Evolutionary conservation across 1,139 yeast genomes (phyloP).

Genomic region (Suhomyces choctaworum): DNA sequence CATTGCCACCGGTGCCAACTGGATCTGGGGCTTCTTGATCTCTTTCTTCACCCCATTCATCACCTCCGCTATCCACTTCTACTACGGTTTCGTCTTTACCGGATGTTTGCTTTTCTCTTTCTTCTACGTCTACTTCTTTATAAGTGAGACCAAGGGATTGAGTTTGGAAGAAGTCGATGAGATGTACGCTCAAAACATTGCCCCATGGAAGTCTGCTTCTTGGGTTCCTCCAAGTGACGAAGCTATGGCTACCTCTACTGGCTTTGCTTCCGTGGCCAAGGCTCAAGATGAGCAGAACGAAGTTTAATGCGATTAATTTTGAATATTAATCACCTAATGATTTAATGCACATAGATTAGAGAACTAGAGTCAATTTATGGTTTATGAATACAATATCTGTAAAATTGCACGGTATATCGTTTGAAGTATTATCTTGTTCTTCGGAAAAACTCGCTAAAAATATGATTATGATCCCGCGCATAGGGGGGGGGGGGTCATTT

Average conservation of each 20-base stretch:
- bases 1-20: slow-evolving; percentile 71
- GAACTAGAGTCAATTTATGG: too few species aligned
- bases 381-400: too few species aligned
- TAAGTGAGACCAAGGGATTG: slow-evolving; percentile 67
- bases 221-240: slow-evolving; percentile 48
- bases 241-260: slow-evolving; percentile 27
- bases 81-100: slow-evolving; percentile 29
- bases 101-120: slow-evolving; percentile 29
- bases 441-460: too few species aligned
- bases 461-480: too few species aligned
- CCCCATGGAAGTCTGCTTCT: slow-evolving; percentile 49
- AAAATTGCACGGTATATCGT: too few species aligned
- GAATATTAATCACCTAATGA: too few species aligned
- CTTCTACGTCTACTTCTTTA: slow-evolving; percentile 55
- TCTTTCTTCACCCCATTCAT: slow-evolving; percentile 76
- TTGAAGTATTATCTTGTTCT: too few species aligned
- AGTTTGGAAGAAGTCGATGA: slow-evolving; percentile 69
- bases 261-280: slow-evolving; percentile 21
- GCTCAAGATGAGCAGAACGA: slow-evolving; percentile 12
- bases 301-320: slow-evolving; percentile 1
- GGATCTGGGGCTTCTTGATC: slow-evolving; percentile 80
- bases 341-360: too few species aligned
- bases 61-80: slow-evolving; percentile 28
- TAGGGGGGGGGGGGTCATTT: too few species aligned
- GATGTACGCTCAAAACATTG: slow-evolving; percentile 50